Evolutionary conservation across 495 filamentous ascomycete genomes (phyloP).

Genomic region (Talaromyces adpressus): DNA sequence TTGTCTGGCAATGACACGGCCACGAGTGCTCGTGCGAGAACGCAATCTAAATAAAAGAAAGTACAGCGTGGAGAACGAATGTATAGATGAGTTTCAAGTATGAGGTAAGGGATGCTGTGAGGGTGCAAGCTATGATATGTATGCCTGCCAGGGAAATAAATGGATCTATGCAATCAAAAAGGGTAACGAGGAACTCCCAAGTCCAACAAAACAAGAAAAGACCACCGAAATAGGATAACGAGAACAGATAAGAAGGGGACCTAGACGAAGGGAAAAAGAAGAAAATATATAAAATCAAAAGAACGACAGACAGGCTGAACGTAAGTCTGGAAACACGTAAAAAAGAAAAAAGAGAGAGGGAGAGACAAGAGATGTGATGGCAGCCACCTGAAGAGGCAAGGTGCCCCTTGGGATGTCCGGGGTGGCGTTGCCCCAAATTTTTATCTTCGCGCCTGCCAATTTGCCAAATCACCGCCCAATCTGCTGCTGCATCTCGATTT

Average conservation of each 20-base stretch:
- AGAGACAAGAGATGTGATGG: background rate
- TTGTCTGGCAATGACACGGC: background rate
- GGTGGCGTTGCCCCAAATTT: background rate
- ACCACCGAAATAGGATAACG: background rate
- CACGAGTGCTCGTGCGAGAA: constrained; percentile 6
- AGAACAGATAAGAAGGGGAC: background rate
- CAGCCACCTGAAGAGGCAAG: constrained; percentile 7
- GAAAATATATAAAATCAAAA: background rate
- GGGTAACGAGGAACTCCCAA: background rate
- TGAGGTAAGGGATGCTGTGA: constrained; percentile 7
- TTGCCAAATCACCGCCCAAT: background rate
- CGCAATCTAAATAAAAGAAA: constrained; percentile 6
- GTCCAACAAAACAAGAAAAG: background rate
- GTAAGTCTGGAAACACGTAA: background rate
- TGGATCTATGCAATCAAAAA: background rate
- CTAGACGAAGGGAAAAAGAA: background rate
- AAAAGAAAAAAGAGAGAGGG: background rate
- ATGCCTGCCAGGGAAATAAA: background rate
- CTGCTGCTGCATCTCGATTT: no score
- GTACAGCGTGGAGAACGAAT: constrained; percentile 1
- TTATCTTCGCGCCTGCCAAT: background rate
- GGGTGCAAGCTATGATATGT: background rate
- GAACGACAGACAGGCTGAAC: background rate
- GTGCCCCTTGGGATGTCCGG: background rate
- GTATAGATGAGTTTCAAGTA: constrained; percentile 5